Evolutionary conservation across 495 filamentous ascomycete species (phyloP).

Genomic region (Neurospora sublineolata): DNA sequence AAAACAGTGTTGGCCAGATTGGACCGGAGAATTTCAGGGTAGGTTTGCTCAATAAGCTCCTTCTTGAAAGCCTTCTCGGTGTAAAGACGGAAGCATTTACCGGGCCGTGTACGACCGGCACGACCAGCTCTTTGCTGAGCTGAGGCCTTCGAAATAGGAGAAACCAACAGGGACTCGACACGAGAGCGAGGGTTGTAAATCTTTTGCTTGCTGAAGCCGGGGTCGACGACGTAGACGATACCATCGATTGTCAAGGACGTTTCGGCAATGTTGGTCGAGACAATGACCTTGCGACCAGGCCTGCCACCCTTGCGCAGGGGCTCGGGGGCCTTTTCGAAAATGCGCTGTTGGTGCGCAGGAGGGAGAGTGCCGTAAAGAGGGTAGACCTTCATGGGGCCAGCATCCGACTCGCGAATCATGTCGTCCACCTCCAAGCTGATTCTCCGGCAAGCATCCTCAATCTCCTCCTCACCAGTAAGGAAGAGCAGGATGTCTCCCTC

Average conservation of each 20-base stretch:
- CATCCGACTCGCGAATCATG: constrained; percentile 78
- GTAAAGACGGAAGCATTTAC: constrained; percentile 96
- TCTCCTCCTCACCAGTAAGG: constrained; percentile 97
- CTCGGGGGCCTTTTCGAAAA: constrained; percentile 81
- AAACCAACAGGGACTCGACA: constrained; percentile 90
- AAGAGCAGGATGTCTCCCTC: constrained; percentile 95
- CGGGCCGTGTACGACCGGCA: constrained; percentile 93
- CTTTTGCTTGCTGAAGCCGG: constrained; percentile 98
- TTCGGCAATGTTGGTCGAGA: constrained; percentile 97
- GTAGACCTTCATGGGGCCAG: constrained; percentile 80
- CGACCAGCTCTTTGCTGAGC: constrained; percentile 96
- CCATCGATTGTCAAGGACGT: constrained; percentile 96
- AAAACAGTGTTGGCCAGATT: constrained; percentile 91
- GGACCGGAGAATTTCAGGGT: constrained; percentile 89
- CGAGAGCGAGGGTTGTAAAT: constrained; percentile 96
- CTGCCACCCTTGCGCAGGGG: constrained; percentile 60
- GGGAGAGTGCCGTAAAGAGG: constrained; percentile 91
- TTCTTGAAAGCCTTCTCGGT: constrained; percentile 96
- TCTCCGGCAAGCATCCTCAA: constrained; percentile 89
- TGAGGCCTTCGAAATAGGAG: constrained; percentile 96
- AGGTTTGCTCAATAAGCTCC: constrained; percentile 91
- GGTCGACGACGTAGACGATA: constrained; percentile 97
- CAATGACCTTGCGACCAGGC: constrained; percentile 88
- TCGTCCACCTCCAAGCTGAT: constrained; percentile 85
- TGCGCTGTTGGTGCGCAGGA: constrained; percentile 82